Evolutionary conservation across 805 yeast genomes (phyloP).

Genomic region (Kazachstania taianensis): DNA sequence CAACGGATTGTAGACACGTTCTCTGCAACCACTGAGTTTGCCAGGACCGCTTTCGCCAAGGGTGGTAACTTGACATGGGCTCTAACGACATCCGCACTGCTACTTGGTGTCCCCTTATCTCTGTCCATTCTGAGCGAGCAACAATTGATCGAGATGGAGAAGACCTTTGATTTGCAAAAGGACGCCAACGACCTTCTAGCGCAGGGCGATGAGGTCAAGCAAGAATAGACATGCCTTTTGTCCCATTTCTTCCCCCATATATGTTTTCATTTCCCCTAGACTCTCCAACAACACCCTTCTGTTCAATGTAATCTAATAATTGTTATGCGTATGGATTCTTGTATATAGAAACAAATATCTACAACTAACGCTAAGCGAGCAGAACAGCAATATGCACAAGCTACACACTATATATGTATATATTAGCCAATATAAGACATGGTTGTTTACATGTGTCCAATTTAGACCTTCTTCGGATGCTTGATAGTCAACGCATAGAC

Average conservation of each 20-base stretch:
- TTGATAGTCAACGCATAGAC: constrained; percentile 81
- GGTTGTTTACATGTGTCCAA: not conserved
- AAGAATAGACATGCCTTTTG: not conserved
- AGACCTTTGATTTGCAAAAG: constrained; percentile 74
- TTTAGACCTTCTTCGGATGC: constrained; percentile 47
- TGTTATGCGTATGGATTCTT: not conserved
- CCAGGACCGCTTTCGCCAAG: constrained; percentile 41
- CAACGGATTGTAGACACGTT: constrained; percentile 31
- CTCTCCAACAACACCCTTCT: too few relatives aligned
- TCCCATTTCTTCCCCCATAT: not conserved
- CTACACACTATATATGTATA: not conserved
- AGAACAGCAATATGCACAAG: not conserved
- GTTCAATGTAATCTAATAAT: not conserved
- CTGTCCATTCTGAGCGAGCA: constrained; percentile 85
- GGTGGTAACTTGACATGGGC: constrained; percentile 80
- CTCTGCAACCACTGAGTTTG: constrained; percentile 30
- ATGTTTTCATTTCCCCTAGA: not conserved
- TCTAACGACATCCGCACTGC: constrained; percentile 67
- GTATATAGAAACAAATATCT: constrained; percentile 2
- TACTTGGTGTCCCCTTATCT: constrained; percentile 88
- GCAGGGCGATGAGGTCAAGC: constrained; percentile 44
- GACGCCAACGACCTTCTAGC: constrained; percentile 67
- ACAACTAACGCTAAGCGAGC: not conserved
- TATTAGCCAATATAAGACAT: not conserved
- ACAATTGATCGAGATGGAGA: constrained; percentile 89